Evolutionary conservation across 345 rosid genomes (phyloP).

Genomic region (Eucalyptus erythrocorys): DNA sequence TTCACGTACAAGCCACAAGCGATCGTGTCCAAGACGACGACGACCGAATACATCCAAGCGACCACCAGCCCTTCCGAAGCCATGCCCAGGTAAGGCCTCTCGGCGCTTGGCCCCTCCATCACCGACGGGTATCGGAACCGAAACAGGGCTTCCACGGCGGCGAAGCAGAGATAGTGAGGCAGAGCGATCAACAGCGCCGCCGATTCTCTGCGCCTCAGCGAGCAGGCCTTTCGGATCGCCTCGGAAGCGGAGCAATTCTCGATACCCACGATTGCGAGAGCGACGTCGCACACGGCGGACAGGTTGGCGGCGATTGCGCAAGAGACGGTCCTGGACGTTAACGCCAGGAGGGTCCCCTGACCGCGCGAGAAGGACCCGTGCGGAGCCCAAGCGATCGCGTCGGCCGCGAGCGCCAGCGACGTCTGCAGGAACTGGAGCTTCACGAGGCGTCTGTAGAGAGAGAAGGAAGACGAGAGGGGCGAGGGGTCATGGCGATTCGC

Average conservation of each 20-base stretch:
- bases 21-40: conserved; percentile 25
- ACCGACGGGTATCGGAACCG: conserved; percentile 5
- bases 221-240: conserved; percentile 10
- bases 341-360: background rate
- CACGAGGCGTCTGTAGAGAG: conserved; percentile 1
- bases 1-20: conserved; percentile 12
- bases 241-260: background rate
- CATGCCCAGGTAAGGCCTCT: background rate
- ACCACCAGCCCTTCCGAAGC: conserved; percentile 17
- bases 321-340: background rate
- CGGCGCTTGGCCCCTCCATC: background rate
- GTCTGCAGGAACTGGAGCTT: conserved; percentile 1
- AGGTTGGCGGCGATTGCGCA: background rate
- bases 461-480: background rate
- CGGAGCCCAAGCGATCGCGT: background rate
- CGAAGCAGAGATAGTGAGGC: conserved; percentile 12
- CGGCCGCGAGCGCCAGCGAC: background rate
- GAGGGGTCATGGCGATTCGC: background rate
- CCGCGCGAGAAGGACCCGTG: background rate
- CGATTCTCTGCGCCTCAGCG: conserved; percentile 4
- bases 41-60: conserved; percentile 14
- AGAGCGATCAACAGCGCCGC: conserved; percentile 9
- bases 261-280: conserved; percentile 14
- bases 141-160: conserved; percentile 16
- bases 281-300: conserved; percentile 9